Percentiles rank a stretch among this genome's conserved stretches.
Evolutionary conservation across 139 green algal genomes (phyloP).

Genomic region (Eudorina sp.): DNA sequence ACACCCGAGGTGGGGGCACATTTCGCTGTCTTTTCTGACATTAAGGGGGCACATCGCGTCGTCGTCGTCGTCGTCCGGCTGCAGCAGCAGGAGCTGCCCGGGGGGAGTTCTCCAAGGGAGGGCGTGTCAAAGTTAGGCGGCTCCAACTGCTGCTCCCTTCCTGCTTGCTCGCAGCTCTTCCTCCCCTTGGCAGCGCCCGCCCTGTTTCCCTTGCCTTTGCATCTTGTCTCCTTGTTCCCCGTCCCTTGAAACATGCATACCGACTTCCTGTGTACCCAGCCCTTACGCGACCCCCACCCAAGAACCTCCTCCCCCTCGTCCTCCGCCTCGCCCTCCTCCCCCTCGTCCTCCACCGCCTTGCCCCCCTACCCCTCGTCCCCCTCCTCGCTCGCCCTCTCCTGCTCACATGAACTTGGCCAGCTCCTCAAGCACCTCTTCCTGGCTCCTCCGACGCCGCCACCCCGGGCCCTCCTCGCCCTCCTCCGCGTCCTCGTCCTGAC

Average conservation of each 20-base stretch:
- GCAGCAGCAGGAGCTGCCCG: too few relatives aligned
- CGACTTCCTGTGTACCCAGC: neutral
- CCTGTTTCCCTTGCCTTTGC: too few relatives aligned
- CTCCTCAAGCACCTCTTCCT: conserved; percentile 34
- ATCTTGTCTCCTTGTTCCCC: too few relatives aligned
- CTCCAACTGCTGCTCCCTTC: too few relatives aligned
- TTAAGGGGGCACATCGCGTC: too few relatives aligned
- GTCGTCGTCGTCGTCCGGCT: too few relatives aligned
- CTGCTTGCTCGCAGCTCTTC: too few relatives aligned
- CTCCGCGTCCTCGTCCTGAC: neutral
- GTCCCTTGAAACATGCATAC: neutral
- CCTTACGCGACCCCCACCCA: neutral
- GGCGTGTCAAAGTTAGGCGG: too few relatives aligned
- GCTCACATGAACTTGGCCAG: conserved; percentile 36
- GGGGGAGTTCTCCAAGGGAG: too few relatives aligned
- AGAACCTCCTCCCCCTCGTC: neutral
- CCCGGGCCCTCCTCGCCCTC: neutral
- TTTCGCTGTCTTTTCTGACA: too few relatives aligned
- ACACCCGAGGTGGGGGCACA: too few relatives aligned
- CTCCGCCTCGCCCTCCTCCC: neutral
- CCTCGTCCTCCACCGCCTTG: neutral
- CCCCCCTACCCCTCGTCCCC: neutral
- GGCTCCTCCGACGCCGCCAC: neutral
- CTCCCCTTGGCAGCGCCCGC: too few relatives aligned
- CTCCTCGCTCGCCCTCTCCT: neutral